Evolutionary conservation across 2,329 filamentous ascomycete species (phyloP).

Genomic region (Venturia nashicola): DNA sequence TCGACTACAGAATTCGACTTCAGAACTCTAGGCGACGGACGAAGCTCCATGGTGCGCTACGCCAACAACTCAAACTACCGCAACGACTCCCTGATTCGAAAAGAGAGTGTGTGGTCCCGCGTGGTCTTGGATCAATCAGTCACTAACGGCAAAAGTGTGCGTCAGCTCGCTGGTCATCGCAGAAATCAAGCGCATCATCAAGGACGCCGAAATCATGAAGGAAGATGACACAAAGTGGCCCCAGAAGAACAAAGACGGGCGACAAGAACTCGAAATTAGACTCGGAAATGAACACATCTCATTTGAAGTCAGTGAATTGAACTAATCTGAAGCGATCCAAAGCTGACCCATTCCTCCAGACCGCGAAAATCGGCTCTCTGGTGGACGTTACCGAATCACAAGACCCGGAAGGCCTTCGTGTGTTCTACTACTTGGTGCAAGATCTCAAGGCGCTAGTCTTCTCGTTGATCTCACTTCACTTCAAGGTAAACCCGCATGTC

Average conservation of each 20-base stretch:
- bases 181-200: conserved; percentile 95
- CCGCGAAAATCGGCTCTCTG: conserved; percentile 92
- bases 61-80: conserved; percentile 99
- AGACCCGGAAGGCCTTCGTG: conserved; percentile 87
- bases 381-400: conserved; percentile 94
- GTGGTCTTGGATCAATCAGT: background rate
- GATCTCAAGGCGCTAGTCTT: conserved; percentile 95
- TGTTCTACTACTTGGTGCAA: conserved; percentile 98
- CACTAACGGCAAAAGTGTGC: conserved; percentile 55
- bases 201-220: conserved; percentile 96
- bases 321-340: background rate
- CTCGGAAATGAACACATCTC: conserved; percentile 93
- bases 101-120: conserved; percentile 77
- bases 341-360: conserved; percentile 39
- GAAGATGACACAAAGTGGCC: conserved; percentile 99
- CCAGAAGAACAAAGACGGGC: conserved; percentile 97
- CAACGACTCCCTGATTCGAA: conserved; percentile 95
- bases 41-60: conserved; percentile 88
- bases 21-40: conserved; percentile 78
- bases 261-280: conserved; percentile 91
- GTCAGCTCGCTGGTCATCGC: conserved; percentile 82
- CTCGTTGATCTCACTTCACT: conserved; percentile 89
- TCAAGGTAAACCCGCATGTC: conserved; percentile 51
- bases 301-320: conserved; percentile 61
- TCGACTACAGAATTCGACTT: conserved; percentile 76